These are phyloP conservation scores for Coniosporium tulheliwenetii DNA, from an alignment of 2,329 filamentous ascomycete genomes.

Conservation along the genomic window DNA sequence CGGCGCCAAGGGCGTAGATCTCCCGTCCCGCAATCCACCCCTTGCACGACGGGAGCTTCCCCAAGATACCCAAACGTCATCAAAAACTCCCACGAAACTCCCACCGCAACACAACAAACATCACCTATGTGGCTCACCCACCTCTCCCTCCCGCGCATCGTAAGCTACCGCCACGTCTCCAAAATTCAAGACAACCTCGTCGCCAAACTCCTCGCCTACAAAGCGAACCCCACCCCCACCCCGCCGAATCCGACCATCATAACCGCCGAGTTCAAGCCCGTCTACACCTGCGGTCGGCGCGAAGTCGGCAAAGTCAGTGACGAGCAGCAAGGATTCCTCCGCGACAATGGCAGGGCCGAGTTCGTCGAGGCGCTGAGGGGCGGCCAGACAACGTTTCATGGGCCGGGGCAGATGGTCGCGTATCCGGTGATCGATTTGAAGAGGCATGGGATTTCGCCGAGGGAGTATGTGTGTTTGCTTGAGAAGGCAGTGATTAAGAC, in stretches of 20 bases:
- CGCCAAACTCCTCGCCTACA: slow-evolving; percentile 42
- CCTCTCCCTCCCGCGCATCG: slow-evolving; percentile 39
- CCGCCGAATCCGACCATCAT: slow-evolving; percentile 56
- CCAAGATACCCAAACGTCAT: too few species aligned
- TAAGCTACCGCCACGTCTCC: slow-evolving; percentile 39
- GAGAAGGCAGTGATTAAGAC: slow-evolving; percentile 60
- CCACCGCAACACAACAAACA: too few species aligned
- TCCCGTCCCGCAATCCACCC: too few species aligned
- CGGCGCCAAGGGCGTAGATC: too few species aligned
- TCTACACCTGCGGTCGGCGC: slow-evolving; percentile 81
- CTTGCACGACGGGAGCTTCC: too few species aligned
- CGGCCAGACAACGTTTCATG: slow-evolving; percentile 88
- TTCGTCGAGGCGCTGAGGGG: slow-evolving; percentile 63
- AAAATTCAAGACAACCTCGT: slow-evolving; percentile 42
- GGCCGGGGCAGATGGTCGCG: slow-evolving; percentile 81
- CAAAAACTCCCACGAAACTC: too few species aligned
- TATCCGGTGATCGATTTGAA: slow-evolving; percentile 82
- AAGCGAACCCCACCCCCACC: slow-evolving; percentile 26
- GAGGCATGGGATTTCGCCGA: slow-evolving; percentile 49
- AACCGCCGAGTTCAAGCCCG: slow-evolving; percentile 67
- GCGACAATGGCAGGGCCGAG: slow-evolving; percentile 32
- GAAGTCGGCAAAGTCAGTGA: slow-evolving; percentile 40
- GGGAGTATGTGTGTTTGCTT: slow-evolving; percentile 62
- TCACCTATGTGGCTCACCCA: slow-evolving; percentile 39
- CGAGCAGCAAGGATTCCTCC: slow-evolving; percentile 26